Conservation (phyloP, 1,284 basidiomycete genomes). For the Ustilago trichophora region DNA sequence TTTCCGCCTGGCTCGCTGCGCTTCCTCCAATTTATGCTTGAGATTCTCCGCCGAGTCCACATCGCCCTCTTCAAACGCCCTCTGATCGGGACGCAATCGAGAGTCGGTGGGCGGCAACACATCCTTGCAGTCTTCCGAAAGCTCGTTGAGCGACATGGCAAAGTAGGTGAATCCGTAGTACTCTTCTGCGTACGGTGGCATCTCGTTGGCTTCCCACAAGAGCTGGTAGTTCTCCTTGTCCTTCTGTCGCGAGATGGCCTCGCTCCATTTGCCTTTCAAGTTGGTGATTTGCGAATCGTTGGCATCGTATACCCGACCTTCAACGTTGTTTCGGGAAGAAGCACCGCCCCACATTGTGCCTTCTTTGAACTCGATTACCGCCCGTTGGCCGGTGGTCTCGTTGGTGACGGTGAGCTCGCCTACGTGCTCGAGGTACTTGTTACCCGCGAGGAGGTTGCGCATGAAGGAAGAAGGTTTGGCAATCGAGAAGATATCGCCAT, state of each 20-base stretch:
- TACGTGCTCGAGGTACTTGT: constrained; percentile 66
- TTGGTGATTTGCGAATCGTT: constrained; percentile 47
- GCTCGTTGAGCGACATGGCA: constrained; percentile 64
- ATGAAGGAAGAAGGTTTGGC: constrained; percentile 63
- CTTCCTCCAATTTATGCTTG: constrained; percentile 78
- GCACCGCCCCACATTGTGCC: constrained; percentile 61
- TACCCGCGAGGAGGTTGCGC: constrained; percentile 65
- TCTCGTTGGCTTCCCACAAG: constrained; percentile 62
- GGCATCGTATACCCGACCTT: constrained; percentile 59
- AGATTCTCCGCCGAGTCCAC: constrained; percentile 79
- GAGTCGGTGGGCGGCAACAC: constrained; percentile 85
- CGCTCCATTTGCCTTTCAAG: constrained; percentile 62
- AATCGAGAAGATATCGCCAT: constrained; percentile 60
- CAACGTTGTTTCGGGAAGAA: constrained; percentile 53
- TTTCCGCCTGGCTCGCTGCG: constrained; percentile 67
- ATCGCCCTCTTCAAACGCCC: constrained; percentile 83
- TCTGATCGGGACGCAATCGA: constrained; percentile 82
- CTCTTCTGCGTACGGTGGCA: constrained; percentile 57
- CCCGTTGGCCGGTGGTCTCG: constrained; percentile 47
- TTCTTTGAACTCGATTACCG: constrained; percentile 64
- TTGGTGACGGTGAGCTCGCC: constrained; percentile 62
- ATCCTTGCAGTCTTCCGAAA: constrained; percentile 72
- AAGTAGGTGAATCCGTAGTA: constrained; percentile 67
- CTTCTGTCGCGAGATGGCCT: constrained; percentile 50
- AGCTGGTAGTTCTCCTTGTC: constrained; percentile 61